phyloP scores from a whole-genome alignment of 2,329 filamentous ascomycete genomes.

The Nothophoma quercina region DNA sequence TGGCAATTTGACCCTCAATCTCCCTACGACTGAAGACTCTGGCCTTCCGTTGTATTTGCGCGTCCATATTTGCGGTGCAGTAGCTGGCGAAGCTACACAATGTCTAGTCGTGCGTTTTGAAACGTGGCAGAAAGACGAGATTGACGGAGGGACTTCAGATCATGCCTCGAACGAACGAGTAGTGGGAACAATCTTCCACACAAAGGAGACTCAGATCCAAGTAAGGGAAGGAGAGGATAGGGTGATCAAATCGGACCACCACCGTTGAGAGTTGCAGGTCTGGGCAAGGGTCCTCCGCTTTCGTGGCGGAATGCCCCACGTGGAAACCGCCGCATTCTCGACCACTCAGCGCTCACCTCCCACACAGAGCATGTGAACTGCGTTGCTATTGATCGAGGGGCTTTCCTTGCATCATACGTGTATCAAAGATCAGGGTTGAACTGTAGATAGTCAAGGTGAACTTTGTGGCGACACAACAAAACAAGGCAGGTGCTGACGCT shows the following conservation, averaged over 20 bases:
- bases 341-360: conserved; percentile 4
- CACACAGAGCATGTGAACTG: neutral
- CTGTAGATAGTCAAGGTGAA: too few species aligned
- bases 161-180: conserved; percentile 11
- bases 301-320: conserved; percentile 12
- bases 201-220: neutral
- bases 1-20: conserved; percentile 83
- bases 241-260: conserved; percentile 27
- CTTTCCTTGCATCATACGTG: neutral
- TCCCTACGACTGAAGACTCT: conserved; percentile 66
- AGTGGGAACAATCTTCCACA: neutral
- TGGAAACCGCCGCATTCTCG: conserved; percentile 1
- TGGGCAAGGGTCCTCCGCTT: conserved; percentile 3
- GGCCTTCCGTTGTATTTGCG: conserved; percentile 52
- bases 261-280: conserved; percentile 17
- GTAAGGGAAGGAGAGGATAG: conserved; percentile 19
- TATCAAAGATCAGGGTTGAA: neutral
- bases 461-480: neutral
- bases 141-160: conserved; percentile 1
- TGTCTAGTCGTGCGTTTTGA: neutral
- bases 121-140: neutral
- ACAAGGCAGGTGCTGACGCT: conserved; percentile 6
- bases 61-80: conserved; percentile 35
- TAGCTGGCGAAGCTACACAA: conserved; percentile 1
- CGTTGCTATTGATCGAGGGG: neutral